Conservation (phyloP, 768 basidiomycete species). For the Boletus rubroflammeus region DNA sequence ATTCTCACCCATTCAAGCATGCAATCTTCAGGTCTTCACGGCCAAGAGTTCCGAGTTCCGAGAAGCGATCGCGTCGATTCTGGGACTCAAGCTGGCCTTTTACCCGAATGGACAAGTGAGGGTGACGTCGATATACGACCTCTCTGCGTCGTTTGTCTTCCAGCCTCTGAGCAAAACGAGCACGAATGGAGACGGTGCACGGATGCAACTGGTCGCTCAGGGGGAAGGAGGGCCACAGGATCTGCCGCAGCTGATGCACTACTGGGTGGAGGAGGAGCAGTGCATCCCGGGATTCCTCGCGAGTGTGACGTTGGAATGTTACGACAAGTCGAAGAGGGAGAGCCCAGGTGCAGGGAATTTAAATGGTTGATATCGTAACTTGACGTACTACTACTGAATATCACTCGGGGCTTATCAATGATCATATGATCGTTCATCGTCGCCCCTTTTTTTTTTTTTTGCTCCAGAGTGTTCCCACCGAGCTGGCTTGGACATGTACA, state of each 20-base stretch:
- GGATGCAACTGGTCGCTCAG: slow-evolving; percentile 71
- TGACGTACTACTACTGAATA: too few relatives aligned
- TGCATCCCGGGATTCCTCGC: slow-evolving; percentile 90
- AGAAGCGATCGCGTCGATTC: slow-evolving; percentile 82
- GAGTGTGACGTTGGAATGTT: slow-evolving; percentile 83
- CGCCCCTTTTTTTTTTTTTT: neutral
- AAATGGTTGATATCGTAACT: too few relatives aligned
- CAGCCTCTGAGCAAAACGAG: slow-evolving; percentile 48
- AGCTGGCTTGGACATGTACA: neutral
- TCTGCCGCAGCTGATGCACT: slow-evolving; percentile 69
- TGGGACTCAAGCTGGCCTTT: slow-evolving; percentile 90
- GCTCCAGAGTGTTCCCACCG: too few relatives aligned
- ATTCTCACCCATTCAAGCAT: too few relatives aligned
- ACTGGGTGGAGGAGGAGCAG: slow-evolving; percentile 83
- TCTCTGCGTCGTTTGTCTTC: slow-evolving; percentile 84
- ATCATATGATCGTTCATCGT: neutral
- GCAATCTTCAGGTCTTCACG: slow-evolving; percentile 62
- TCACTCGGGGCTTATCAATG: too few relatives aligned
- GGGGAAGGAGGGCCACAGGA: slow-evolving; percentile 76
- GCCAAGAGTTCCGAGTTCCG: slow-evolving; percentile 89
- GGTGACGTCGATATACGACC: slow-evolving; percentile 88
- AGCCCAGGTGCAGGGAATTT: too few relatives aligned
- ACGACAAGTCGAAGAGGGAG: slow-evolving; percentile 65
- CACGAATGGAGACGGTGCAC: slow-evolving; percentile 39
- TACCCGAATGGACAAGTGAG: slow-evolving; percentile 88